phyloP scores from a whole-genome alignment of 768 basidiomycete species.

The Cystobasidium onofrii region DNA sequence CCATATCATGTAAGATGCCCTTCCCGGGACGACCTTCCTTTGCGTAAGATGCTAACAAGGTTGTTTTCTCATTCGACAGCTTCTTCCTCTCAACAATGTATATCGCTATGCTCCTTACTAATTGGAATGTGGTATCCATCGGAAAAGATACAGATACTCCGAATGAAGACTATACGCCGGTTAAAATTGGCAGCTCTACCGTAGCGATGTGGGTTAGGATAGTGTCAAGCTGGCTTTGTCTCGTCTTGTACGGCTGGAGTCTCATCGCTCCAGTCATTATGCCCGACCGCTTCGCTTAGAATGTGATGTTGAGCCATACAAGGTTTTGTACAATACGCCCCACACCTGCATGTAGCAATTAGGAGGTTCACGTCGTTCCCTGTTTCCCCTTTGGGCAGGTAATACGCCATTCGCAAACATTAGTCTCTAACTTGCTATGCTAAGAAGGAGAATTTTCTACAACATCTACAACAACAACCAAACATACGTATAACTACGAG shows the following conservation, averaged over 20 bases:
- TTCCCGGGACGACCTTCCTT: background rate
- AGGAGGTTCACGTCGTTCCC: too few relatives aligned
- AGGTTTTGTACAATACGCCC: too few relatives aligned
- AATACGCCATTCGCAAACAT: too few relatives aligned
- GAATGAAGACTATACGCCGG: constrained; percentile 41
- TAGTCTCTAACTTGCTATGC: too few relatives aligned
- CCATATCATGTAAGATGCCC: constrained; percentile 61
- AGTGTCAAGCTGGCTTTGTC: constrained; percentile 85
- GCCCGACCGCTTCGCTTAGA: constrained; percentile 63
- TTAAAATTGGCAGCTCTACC: constrained; percentile 90
- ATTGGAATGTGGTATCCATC: constrained; percentile 56
- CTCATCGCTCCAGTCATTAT: constrained; percentile 77
- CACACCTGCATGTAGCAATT: too few relatives aligned
- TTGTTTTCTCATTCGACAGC: constrained; percentile 13
- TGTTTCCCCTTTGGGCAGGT: too few relatives aligned
- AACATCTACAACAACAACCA: too few relatives aligned
- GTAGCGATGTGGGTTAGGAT: constrained; percentile 99
- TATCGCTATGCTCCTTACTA: constrained; percentile 89
- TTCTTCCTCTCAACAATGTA: constrained; percentile 96
- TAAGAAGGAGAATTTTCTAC: too few relatives aligned
- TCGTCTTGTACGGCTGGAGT: constrained; percentile 76
- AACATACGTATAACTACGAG: too few relatives aligned
- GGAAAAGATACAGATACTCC: constrained; percentile 23
- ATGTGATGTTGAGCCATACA: too few relatives aligned
- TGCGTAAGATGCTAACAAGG: background rate